Conservation (phyloP, 139 green algal species). For the Picochlorum sp. region DNA sequence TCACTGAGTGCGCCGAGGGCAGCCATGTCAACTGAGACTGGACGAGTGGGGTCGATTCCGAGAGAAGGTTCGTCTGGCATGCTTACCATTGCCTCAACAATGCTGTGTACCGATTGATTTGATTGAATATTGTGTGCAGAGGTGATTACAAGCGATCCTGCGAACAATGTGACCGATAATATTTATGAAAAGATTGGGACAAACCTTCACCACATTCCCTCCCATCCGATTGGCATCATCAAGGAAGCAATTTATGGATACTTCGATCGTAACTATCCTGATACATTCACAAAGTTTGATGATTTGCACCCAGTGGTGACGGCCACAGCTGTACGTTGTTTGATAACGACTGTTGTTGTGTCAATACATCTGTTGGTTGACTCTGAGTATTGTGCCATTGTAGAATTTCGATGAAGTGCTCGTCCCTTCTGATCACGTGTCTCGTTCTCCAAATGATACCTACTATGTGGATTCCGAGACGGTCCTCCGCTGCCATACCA, state of each 20-base stretch:
- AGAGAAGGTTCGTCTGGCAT: not conserved
- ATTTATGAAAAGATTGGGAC: slow-evolving; percentile 92
- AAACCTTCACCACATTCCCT: slow-evolving; percentile 74
- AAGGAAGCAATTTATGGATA: slow-evolving; percentile 92
- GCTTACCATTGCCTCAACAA: not conserved
- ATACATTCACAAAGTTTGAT: slow-evolving; percentile 83
- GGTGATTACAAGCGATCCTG: slow-evolving; percentile 67
- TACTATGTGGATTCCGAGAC: slow-evolving; percentile 89
- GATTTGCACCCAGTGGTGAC: slow-evolving; percentile 83
- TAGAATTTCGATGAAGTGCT: slow-evolving; percentile 87
- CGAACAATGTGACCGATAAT: slow-evolving; percentile 93
- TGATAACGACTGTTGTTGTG: slow-evolving; percentile 5
- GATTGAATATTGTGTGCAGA: slow-evolving; percentile 21
- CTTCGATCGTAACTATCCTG: slow-evolving; percentile 64
- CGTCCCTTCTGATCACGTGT: slow-evolving; percentile 84
- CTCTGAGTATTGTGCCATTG: not conserved
- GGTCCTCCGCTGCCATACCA: slow-evolving; percentile 82
- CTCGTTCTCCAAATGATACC: slow-evolving; percentile 89
- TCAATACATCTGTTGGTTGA: not conserved
- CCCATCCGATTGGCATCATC: slow-evolving; percentile 94
- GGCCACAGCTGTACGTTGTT: slow-evolving; percentile 6
- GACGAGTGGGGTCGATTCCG: too few species aligned
- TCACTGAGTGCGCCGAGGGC: too few species aligned
- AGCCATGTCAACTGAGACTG: too few species aligned
- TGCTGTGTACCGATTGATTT: not conserved